Evolutionary conservation across 345 rosid species (phyloP), one percentile per base, ranked within the genome.

Genomic region (Raphanus raphanistrum): DNA sequence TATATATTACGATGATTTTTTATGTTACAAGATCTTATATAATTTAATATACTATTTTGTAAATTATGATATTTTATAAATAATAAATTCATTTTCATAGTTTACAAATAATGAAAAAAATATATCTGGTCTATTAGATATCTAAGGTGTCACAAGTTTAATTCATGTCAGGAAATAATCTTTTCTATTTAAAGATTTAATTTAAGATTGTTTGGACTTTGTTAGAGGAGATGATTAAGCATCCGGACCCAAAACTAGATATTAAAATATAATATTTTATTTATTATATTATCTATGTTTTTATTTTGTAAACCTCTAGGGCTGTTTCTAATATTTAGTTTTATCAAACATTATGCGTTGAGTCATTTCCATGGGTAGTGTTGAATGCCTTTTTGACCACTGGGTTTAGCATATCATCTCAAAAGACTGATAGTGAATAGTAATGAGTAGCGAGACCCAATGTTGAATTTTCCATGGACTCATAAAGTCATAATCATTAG

Each of bases 401-500:
- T 45, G 15, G 2, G 54, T 45, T 12, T 45, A 32, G n/a, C 11
- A 16, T 60, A 9, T 41, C 35, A 35, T 33, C 48, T 35, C 68
- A 64, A 64, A 35, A 64, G 68, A 16, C 50, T 17, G 12, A n/a
- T 55, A 15, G 43, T 52, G 7, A 32, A 32, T 31, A 31, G 33
- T 33, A 52, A 31, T 25, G n/a, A 38, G 17, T 13, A 38, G 12
- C 12, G 52, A 66, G 43, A 15, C 29, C 25, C 48, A 17, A 59
- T 36, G 72, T 38, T 38, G 32, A 6, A 67, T 75, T 68, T 66
- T 75, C 72, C 26, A 66, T 28, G 45, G 66, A 57, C 52, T 75
- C 67, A 31, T 57, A 57, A 38, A 59, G 33, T 11, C 16, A 59
- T 59, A 59, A 59, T 75, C 60, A 75, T 63, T 5, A 59, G 26